Percentiles rank a stretch among this genome's conserved stretches.
These are phyloP conservation scores for Stromatinia cepivora DNA, from an alignment of 2,329 filamentous ascomycete species.

Conservation along the genomic window DNA sequence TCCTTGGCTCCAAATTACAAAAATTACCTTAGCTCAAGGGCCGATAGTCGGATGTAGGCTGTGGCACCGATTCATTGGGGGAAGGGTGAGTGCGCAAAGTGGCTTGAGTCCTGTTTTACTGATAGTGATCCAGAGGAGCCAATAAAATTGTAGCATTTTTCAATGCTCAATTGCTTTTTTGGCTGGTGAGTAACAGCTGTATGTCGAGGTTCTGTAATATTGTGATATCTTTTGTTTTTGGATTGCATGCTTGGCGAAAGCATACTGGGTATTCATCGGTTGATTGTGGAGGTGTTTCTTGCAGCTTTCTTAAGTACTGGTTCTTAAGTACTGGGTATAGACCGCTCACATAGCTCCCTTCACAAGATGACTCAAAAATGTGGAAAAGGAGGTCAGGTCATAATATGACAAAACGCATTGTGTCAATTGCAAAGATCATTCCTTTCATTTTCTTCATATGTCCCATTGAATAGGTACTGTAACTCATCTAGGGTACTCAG, in stretches of 20 bases:
- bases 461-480: neutral
- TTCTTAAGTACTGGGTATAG: neutral
- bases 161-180: neutral
- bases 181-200: neutral
- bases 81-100: neutral
- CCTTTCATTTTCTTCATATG: neutral
- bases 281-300: neutral
- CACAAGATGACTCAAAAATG: neutral
- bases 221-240: too few relatives aligned
- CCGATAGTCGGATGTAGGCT: slow-evolving; percentile 12
- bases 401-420: neutral
- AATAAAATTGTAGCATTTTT: neutral
- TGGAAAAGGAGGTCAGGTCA: neutral
- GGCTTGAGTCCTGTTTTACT: slow-evolving; percentile 8
- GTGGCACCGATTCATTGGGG: neutral
- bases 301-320: neutral
- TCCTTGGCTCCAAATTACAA: slow-evolving; percentile 10
- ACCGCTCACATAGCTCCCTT: neutral
- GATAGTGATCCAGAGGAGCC: neutral
- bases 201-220: neutral
- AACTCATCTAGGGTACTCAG: slow-evolving; percentile 9
- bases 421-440: neutral
- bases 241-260: neutral
- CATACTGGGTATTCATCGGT: neutral
- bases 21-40: slow-evolving; percentile 15